Conservation (phyloP, 2,329 filamentous ascomycete genomes). For the Nemania sp. region DNA sequence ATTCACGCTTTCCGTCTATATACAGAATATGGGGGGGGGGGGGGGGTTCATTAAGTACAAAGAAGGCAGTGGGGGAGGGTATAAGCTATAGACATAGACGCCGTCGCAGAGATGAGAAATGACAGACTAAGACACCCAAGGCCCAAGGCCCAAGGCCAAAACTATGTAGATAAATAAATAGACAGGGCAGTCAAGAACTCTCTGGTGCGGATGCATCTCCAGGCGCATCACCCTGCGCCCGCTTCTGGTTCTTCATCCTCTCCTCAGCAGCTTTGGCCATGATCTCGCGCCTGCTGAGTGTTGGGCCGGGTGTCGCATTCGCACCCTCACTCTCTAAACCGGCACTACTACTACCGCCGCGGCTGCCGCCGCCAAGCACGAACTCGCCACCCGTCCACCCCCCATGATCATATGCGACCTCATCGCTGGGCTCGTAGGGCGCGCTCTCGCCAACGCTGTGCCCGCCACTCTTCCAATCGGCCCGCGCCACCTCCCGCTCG, state of each 20-base stretch:
- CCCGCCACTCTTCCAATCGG: conserved; percentile 78
- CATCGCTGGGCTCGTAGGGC: conserved; percentile 59
- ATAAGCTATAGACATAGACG: not conserved
- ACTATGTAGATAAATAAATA: not conserved
- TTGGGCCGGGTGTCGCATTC: not conserved
- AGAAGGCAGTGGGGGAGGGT: conserved; percentile 19
- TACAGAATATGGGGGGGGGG: not conserved
- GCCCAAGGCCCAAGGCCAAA: not conserved
- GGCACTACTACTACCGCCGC: conserved; percentile 59
- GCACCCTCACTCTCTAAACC: conserved; percentile 3
- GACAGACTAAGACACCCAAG: conserved; percentile 13
- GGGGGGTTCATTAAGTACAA: not conserved
- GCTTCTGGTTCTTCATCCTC: conserved; percentile 54
- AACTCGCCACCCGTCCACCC: conserved; percentile 82
- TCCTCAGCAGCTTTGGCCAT: conserved; percentile 76
- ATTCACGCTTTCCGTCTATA: not conserved
- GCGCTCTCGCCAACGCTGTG: conserved; percentile 67
- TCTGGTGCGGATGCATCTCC: conserved; percentile 25
- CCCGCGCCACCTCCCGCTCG: conserved; percentile 80
- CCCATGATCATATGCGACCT: conserved; percentile 67
- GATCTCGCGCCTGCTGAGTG: conserved; percentile 72
- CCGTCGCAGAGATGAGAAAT: too few species aligned
- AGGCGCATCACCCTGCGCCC: conserved; percentile 29
- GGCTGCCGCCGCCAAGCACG: conserved; percentile 68
- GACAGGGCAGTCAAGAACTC: conserved; percentile 2